Base-by-base conservation (phyloP, 257 asterid species). In the Rubia yunnanensis region DNA sequence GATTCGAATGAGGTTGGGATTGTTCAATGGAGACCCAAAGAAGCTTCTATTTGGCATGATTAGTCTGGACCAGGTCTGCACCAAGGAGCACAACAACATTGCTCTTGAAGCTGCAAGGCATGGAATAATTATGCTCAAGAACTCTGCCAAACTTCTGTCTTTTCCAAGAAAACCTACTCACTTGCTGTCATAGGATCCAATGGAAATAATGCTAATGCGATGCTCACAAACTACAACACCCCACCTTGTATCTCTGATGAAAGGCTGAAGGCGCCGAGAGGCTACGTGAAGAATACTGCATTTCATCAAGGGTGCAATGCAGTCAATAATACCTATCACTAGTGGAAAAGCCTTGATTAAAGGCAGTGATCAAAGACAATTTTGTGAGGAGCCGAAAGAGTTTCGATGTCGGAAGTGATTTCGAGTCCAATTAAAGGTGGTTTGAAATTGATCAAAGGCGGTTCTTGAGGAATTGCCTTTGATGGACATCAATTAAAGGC, bases 61-160 rank as follows among this genome's bases (percentile, higher is more conserved):
- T 28, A 83, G 92, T 10, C 74, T 84, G 0, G 63, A 74, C 48
- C 82, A 84, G 15, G 88, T 89, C 5, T 92, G 98, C 73, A 81
- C 92, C 17, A 54, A 72, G 38, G 78, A 78, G 14, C 89, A 89
- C 82, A 92, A 81, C 62, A 66, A 78, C 20, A 63, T 85, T 24
- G 96, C 96, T 70, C 91, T 84, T 3, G 89, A 89, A 66, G 91
- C 91, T 0, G 98, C 96, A 66, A 73, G 83, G 70, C 80, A 81
- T 34, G 98, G 96, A 78, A 89, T 89, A 58, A 96, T 92, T 50
- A 80, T 92, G 38, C 76, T 92, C 11, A 89, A 92, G 80, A 92
- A 92, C 85, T n/a, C 79, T 0, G 81, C 72, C 28, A 79, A 80
- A 5, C 82, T 87, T 17, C 88, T 92, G 39, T 96, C 98, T 2